Evolutionary conservation across 2,329 filamentous ascomycete species (phyloP).

Genomic region (Diatrype stigma): DNA sequence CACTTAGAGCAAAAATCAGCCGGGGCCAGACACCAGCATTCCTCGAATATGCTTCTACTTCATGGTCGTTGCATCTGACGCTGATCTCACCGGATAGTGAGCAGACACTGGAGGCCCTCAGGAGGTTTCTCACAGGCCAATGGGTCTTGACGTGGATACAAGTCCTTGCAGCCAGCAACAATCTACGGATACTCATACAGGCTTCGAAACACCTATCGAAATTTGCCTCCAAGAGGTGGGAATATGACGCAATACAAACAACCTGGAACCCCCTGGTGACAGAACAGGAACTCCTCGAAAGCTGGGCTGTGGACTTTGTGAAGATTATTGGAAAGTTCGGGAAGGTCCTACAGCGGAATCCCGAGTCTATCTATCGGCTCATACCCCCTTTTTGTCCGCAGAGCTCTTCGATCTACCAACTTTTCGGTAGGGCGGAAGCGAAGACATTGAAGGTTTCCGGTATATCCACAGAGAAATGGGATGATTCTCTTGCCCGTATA

Average conservation of each 20-base stretch:
- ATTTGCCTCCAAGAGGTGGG: constrained; percentile 10
- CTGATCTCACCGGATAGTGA: constrained; percentile 1
- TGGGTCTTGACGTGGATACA: constrained; percentile 31
- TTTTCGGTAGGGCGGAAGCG: constrained; percentile 23
- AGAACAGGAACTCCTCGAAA: constrained; percentile 20
- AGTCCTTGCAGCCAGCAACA: constrained; percentile 16
- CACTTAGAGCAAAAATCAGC: constrained; percentile 8
- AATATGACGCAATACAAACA: not conserved
- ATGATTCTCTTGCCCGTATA: constrained; percentile 22
- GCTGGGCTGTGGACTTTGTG: constrained; percentile 31
- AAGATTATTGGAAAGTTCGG: constrained; percentile 34
- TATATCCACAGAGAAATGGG: constrained; percentile 14
- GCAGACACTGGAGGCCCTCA: constrained; percentile 11
- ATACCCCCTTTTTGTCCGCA: constrained; percentile 36
- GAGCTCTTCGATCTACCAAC: constrained; percentile 28
- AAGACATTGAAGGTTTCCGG: constrained; percentile 13
- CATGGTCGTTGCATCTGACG: constrained; percentile 24
- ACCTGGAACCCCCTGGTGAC: not conserved
- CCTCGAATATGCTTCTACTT: constrained; percentile 19
- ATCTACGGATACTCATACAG: constrained; percentile 23
- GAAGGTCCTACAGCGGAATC: constrained; percentile 17
- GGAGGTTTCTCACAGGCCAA: constrained; percentile 18
- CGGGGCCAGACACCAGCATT: constrained; percentile 7
- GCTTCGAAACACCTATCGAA: constrained; percentile 22
- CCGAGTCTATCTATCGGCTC: constrained; percentile 31